A percentile compares a stretch with the other conserved stretches of the same genome.
Evolutionary conservation across 306 rosid species (phyloP).

Genomic region (Sicyos baderoa): DNA sequence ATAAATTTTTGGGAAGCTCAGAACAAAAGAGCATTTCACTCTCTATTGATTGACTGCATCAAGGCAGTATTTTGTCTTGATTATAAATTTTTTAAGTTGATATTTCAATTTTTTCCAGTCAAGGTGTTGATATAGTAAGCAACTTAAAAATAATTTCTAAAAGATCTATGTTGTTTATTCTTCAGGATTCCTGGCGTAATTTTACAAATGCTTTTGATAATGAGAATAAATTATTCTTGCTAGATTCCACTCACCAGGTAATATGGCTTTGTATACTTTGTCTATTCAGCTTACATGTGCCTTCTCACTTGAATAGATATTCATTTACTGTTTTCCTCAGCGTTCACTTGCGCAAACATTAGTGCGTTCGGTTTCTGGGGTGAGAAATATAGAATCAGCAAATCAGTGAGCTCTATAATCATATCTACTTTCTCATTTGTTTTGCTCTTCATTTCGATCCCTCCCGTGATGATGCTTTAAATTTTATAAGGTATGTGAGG

Average conservation of each 20-base stretch:
- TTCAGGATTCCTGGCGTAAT: conserved; percentile 83
- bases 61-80: background rate
- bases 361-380: conserved; percentile 77
- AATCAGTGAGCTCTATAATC: conserved; percentile 54
- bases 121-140: background rate
- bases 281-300: conserved; percentile 13
- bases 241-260: conserved; percentile 76
- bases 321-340: conserved; percentile 34
- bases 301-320: conserved; percentile 22
- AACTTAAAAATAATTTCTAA: conserved; percentile 4
- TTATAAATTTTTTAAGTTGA: background rate
- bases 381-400: conserved; percentile 56
- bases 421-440: background rate
- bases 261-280: conserved; percentile 18
- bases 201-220: conserved; percentile 71
- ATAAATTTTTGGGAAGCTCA: background rate
- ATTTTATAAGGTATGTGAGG: conserved; percentile 52
- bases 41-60: background rate
- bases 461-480: background rate
- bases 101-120: background rate
- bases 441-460: background rate
- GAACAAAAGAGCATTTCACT: background rate
- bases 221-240: conserved; percentile 53
- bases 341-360: conserved; percentile 89
- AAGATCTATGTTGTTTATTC: conserved; percentile 2